Evolutionary conservation across 805 yeast species (phyloP), one percentile per base, ranked within the genome.

Genomic region (Lipomyces starkeyi): DNA sequence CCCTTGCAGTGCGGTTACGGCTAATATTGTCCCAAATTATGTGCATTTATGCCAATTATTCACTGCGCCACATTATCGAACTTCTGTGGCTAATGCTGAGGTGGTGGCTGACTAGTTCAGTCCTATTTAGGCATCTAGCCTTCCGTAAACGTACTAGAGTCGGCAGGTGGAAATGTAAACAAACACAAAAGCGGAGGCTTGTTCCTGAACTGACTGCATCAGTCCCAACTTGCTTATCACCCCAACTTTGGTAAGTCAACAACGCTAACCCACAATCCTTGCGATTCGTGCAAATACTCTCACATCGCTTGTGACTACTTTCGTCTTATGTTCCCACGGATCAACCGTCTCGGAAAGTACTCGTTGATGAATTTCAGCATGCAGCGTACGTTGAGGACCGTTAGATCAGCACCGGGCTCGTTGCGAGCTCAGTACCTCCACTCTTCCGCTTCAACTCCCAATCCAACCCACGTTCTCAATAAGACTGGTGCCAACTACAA

Each of bases 401-500:
- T 71, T 9, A 40, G 69, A 35, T 62, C 73, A 34, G 65, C 69
- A 17, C 72, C 74, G 17, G 37, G 25, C 34, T 66, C 67, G 58
- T 63, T 70, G 40, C 68, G 72, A n/a, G 71, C 71, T 22, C 63
- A 49, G 59, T 63, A 34, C 20, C 68, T 73, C 8, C 75, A 71
- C 55, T 72, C 73, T 22, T 71, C 75, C 4, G 65, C 70, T 2
- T 35, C 68, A 5, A 53, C 70, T 14, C 74, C 74, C 2, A 71
- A 58, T 27, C 75, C 73, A 8, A 60, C 71, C n/a, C 69, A 47
- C 32, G 52, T 71, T 14, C 63, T 71, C 53, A 64, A 60, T 61
- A 67, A 69, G 54, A 53, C 63, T 22, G 61, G 59, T 9, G 27
- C 63, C 17, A 62, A 57, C n/a, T 73, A 71, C 59, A 63, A 65